A percentile compares a stretch with the other conserved stretches of the same genome.
Conservation (phyloP, 345 rosid species). For the Eucalyptus sp. region DNA sequence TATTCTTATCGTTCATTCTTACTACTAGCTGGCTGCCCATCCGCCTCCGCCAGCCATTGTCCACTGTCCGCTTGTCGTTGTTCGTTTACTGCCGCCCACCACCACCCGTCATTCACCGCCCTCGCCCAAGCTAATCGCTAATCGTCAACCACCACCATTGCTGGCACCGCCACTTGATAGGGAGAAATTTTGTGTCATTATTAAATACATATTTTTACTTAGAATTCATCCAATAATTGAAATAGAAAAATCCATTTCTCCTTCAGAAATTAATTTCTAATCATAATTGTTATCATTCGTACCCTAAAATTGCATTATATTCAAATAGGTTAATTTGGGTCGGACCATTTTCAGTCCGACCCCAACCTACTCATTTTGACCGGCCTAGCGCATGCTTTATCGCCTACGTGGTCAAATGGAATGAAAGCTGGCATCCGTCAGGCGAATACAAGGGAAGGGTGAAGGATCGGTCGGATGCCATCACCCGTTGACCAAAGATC, state of each 20-base stretch:
- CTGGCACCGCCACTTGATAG: fast-evolving
- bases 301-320: no score
- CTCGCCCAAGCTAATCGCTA: fast-evolving
- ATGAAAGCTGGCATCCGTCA: background rate
- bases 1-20: fast-evolving
- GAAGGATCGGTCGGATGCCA: background rate
- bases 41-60: fast-evolving
- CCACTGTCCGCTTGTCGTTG: fast-evolving
- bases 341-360: background rate
- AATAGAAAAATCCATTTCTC: fast-evolving
- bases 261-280: fast-evolving
- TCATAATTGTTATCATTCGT: fast-evolving
- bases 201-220: no score
- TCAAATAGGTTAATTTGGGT: fast-evolving
- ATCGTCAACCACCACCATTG: fast-evolving
- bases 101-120: fast-evolving
- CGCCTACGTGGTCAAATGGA: background rate
- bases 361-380: background rate
- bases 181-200: fast-evolving
- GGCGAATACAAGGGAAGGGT: background rate
- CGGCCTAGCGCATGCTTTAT: background rate
- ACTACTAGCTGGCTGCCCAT: fast-evolving
- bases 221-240: fast-evolving
- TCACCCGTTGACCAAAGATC: background rate
- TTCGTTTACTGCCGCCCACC: fast-evolving